Base-by-base conservation (phyloP, 1,139 yeast genomes). In the Ogataea hybrid region DNA sequence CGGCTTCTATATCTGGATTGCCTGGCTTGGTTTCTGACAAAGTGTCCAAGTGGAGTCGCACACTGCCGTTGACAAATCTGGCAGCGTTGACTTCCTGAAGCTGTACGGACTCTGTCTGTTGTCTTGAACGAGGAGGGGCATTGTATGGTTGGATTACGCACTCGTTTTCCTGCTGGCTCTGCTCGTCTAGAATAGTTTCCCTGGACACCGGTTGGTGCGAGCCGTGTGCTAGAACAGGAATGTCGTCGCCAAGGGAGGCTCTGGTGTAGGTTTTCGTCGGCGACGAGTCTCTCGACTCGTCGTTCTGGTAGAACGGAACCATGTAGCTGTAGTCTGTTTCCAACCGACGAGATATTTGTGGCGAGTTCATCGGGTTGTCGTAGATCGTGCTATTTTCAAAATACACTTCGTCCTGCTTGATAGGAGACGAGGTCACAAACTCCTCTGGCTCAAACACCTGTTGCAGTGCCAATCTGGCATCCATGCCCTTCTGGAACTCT, bases 361-460 rank as follows among this genome's bases (percentile, higher is more conserved):
- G 39, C 2, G 39, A 35, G 28, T 28, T 28, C 32, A 35, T 35
- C 6, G 39, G 39, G 16, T 35, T 35, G n/a, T 35, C 39, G 27
- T 35, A 15, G 21, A 35, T 21, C n/a, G 32, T 35, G 21, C 20
- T 21, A 4, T 16, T 29, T 9, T 35, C 33, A 12, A 21, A 6
- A 20, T 35, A 35, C 4, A 11, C 28, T 3, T 22, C 21, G 9
- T 32, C 35, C 21, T 32, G 25, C 28, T 23, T 32, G 21, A 32
- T 12, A 8, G 35, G 35, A n/a, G 35, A 32, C 22, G 35, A 32
- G 10, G 35, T 32, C n/a, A 32, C 35, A 15, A 32, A 32, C 9
- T 32, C 35, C 21, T 32, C 28, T 28, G 22, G 28, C 12, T 17
- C 23, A n/a, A 30, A 30, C 10, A 30, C 12, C 12, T 17, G n/a